phyloP scores from a whole-genome alignment of 805 yeast genomes.

The Schwanniomyces occidentalis region DNA sequence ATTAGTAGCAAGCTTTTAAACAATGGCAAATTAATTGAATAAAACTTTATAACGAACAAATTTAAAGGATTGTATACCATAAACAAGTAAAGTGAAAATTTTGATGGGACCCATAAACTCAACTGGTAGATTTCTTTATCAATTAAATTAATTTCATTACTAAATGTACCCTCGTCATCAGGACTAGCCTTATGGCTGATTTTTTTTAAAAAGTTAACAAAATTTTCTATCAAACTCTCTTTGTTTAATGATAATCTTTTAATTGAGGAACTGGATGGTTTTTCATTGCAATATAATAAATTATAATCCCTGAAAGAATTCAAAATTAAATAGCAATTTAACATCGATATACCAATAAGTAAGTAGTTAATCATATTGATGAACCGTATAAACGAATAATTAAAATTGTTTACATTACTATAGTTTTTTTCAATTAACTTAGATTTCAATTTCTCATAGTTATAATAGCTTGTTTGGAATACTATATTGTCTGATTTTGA shows the following conservation, averaged over 20 bases:
- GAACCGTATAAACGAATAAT: neutral
- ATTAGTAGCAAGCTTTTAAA: constrained; percentile 7
- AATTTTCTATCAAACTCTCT: constrained; percentile 1
- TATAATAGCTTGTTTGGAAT: constrained; percentile 34
- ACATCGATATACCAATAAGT: neutral
- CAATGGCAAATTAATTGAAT: constrained; percentile 25
- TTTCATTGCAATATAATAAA: constrained; percentile 26
- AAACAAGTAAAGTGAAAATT: constrained; percentile 51
- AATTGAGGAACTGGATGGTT: constrained; percentile 28
- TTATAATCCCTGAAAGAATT: constrained; percentile 29
- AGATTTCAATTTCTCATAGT: constrained; percentile 31
- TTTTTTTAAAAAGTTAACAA: constrained; percentile 3
- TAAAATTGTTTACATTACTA: neutral
- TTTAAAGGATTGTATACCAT: constrained; percentile 62
- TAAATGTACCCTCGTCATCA: constrained; percentile 14
- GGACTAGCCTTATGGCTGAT: constrained; percentile 19
- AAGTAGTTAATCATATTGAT: neutral
- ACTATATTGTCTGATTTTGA: constrained; percentile 30
- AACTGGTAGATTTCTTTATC: constrained; percentile 53
- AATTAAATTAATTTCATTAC: constrained; percentile 15
- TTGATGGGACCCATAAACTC: constrained; percentile 67
- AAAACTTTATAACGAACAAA: constrained; percentile 41
- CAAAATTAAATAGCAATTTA: neutral
- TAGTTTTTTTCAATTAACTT: constrained; percentile 5
- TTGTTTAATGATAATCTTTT: constrained; percentile 7